Evolutionary conservation across 257 asterid genomes (phyloP).

Genomic region (Parsonsia alboflavescens): DNA sequence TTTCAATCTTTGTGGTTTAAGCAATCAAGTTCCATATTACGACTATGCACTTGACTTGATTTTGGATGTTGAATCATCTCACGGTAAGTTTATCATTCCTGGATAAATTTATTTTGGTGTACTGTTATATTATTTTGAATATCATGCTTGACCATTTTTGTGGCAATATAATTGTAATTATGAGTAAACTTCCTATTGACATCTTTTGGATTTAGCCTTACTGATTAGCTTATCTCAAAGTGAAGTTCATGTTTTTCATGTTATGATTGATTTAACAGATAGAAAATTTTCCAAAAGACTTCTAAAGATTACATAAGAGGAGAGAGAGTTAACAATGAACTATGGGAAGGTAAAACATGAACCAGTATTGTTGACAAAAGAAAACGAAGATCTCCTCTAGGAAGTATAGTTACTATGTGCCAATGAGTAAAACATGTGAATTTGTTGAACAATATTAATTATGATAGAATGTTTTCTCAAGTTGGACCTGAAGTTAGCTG

Average conservation of each 20-base stretch:
- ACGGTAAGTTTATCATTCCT: slow-evolving; percentile 30
- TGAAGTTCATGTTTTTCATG: not conserved
- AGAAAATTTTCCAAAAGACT: not conserved
- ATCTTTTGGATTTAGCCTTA: not conserved
- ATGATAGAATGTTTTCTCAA: not conserved
- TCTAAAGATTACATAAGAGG: not conserved
- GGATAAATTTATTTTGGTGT: not conserved
- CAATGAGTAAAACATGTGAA: not conserved
- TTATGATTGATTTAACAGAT: not conserved
- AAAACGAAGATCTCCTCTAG: not conserved
- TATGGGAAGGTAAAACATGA: not conserved
- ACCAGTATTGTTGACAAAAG: not conserved
- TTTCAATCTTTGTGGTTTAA: slow-evolving; percentile 53
- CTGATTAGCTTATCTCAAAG: not conserved
- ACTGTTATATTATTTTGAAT: not conserved
- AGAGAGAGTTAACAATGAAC: not conserved
- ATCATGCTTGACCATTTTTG: not conserved
- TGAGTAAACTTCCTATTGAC: not conserved
- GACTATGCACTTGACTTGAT: slow-evolving; percentile 56
- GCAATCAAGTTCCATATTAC: slow-evolving; percentile 50
- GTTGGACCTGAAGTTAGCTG: not conserved
- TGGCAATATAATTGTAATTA: not conserved
- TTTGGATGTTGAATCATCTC: slow-evolving; percentile 53
- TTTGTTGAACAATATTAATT: not conserved
- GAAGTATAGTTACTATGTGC: not conserved